Evolutionary conservation across 2,329 filamentous ascomycete species (phyloP), one percentile per base, ranked within the genome.

Genomic region (Xylaria sp.): DNA sequence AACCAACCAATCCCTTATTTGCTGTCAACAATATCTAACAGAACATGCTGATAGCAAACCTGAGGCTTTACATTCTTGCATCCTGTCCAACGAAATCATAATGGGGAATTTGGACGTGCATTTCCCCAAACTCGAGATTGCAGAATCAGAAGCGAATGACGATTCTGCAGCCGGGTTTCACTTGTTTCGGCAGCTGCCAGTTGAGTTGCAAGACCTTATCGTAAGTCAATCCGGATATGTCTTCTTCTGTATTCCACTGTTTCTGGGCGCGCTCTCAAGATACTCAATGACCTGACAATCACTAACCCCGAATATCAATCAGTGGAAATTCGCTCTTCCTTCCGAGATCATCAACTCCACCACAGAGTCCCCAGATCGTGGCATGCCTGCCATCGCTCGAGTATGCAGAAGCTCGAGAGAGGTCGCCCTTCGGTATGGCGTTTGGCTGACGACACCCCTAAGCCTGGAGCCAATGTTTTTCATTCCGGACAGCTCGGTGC

Each of bases 171-270:
- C 28, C 9, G 20, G n/a, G 32, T 61, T 52, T 28, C 25, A 34
- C 20, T 20, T 15, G 12, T 61, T 61, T 28, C 3, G 7, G n/a
- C 51, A 52, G 13, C 28, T 61, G 13, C 58, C 58, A 20, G 20
- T 48, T 61, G 58, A 61, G 58, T 18, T 61, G 18, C 41, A 52
- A 3, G 48, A 50, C n/a, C 9, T n/a, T 5, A 61, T 61, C 12
- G 52, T 55, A n/a, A 55, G 52, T 37, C 4, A 20, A 37, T 20
- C 1, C 9, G 37, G 18, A 9, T 25, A 34, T n/a, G 41, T 7
- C 41, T 46, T 46, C 13, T 46, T 46, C 6, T n/a, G 2, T 54
- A 18, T 5, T 20, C 28, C n/a, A 20, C 20, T 52, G 5, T 25
- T 12, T 37, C 3, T 32, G 6, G 50, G 3, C 12, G 23, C 50